Evolutionary conservation across 192 early-diverging fungal genomes (phyloP), one percentile per base, ranked within the genome.

Genomic region (Coemansia sp.): DNA sequence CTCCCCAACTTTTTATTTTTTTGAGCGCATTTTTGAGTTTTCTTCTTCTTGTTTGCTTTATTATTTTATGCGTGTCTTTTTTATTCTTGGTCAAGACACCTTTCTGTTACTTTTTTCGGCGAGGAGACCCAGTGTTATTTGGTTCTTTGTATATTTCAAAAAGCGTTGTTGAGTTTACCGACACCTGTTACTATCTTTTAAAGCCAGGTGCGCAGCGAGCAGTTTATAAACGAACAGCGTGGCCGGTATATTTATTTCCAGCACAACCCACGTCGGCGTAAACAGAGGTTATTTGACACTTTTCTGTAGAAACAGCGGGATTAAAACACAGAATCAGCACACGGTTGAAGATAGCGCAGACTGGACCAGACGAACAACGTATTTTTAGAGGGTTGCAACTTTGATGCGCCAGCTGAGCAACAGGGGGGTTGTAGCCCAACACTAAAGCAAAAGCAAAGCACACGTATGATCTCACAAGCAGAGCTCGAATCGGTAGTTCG

Each of bases 401-500:
- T 49, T 50, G 60, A 22, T 49, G 49, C 19, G 20, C 49, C 41
- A 45, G 41, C 11, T 45, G 41, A 13, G 16, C 41, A 45, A 45
- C 16, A 45, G 14, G 41, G 41, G 41, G 41, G 41, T 45, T 45
- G 16, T n/a, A 45, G 14, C 41, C 41, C 12, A n/a, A 45, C 12
- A 45, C 43, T 23, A 35, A 35, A 35, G 32, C 32, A 35, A 35
- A 35, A 35, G 32, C 32, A 35, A 35, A 35, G 32, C 32, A 35
- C 32, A 32, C 50, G 26, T 18, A 78, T 78, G 69, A 69, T 73
- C 67, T 73, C 76, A 47, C 70, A 60, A 53, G 61, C 66, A 24
- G 76, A 79, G 67, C 71, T 79, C 23, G 60, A 22, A 55, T 57
- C 60, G 49, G 76, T 79, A 16, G 52, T 73, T 43, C 70, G 65